Conservation (phyloP, 2,329 filamentous ascomycete species). For the Colletotrichum sp. region DNA sequence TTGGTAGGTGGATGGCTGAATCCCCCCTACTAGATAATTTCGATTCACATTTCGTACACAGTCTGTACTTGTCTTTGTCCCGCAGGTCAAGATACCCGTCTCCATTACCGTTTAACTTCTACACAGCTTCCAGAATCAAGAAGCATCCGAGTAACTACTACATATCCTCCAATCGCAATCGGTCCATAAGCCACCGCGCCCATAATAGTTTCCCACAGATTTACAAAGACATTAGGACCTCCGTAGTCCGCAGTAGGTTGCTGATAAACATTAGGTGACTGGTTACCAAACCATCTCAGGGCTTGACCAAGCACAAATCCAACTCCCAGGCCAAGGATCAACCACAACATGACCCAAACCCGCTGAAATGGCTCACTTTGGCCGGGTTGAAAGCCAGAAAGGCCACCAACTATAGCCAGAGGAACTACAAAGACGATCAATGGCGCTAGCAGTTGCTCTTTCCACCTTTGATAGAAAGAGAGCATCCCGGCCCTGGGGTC, state of each 20-base stretch:
- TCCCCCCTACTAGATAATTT: too few species aligned
- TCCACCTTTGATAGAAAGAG: not conserved
- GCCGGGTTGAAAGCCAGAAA: not conserved
- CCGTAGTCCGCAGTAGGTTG: not conserved
- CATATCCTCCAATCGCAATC: accelerated
- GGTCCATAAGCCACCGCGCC: not conserved
- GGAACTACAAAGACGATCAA: not conserved
- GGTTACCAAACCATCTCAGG: not conserved
- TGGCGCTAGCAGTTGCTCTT: accelerated
- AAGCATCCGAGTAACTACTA: not conserved
- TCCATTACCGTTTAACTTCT: not conserved
- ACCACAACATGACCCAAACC: not conserved
- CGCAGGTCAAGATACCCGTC: too few species aligned
- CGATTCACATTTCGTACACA: too few species aligned
- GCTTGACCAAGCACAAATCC: not conserved
- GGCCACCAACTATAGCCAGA: accelerated
- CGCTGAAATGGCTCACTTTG: not conserved
- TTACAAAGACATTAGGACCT: not conserved
- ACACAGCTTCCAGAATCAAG: not conserved
- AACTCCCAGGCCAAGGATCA: not conserved
- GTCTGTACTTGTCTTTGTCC: too few species aligned
- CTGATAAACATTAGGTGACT: not conserved
- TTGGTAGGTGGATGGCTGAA: too few species aligned
- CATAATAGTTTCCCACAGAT: not conserved
- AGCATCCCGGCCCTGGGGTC: not conserved